A percentile compares a stretch with the other conserved stretches of the same genome.
Conservation (phyloP, 345 rosid species). For the Eucalyptus pumila region DNA sequence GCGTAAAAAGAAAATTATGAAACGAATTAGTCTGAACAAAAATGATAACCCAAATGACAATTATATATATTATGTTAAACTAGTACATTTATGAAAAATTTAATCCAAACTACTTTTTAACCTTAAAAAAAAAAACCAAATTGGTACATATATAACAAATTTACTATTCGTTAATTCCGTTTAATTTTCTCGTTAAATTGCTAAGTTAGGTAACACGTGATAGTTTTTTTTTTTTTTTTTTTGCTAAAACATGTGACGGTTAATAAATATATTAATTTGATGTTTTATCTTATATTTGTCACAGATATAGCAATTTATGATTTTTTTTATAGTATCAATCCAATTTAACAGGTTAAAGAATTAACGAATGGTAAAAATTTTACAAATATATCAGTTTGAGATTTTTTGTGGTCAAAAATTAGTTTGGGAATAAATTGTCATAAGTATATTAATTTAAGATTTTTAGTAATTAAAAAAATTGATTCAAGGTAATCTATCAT, state of each 20-base stretch:
- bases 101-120: too few species aligned
- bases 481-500: fast-evolving
- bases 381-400: fast-evolving
- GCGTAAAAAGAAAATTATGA: too few species aligned
- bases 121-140: too few species aligned
- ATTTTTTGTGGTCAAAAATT: too few species aligned
- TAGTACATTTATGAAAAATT: fast-evolving
- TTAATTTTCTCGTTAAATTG: too few species aligned
- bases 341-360: fast-evolving
- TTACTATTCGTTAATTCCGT: fast-evolving
- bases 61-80: too few species aligned
- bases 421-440: fast-evolving
- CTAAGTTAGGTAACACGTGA: fast-evolving
- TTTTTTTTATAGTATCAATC: too few species aligned
- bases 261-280: fast-evolving
- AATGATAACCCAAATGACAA: not conserved
- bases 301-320: fast-evolving
- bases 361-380: fast-evolving
- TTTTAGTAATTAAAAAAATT: too few species aligned
- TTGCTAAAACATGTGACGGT: fast-evolving
- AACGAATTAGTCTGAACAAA: fast-evolving
- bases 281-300: fast-evolving
- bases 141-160: too few species aligned
- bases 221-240: too few species aligned
- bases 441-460: fast-evolving